These are phyloP conservation scores for Effrenium voratum DNA, from an alignment of 73 alveolate genomes.

Conservation along the genomic window DNA sequence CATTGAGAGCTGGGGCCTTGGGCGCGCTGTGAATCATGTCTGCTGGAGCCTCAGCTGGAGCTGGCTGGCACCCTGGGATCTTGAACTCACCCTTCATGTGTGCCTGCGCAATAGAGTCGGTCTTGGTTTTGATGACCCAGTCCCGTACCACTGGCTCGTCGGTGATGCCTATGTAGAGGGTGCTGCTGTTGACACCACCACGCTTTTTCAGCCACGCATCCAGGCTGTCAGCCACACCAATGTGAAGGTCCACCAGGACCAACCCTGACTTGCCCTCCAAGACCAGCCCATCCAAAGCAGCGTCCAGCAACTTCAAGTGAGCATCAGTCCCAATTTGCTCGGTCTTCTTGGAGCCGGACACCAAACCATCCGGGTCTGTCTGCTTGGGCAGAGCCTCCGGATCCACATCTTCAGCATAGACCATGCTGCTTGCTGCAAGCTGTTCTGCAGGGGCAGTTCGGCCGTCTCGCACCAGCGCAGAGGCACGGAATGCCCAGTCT, in stretches of 20 bases:
- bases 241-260: background rate
- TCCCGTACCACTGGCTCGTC: background rate
- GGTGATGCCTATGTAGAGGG: background rate
- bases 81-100: no score
- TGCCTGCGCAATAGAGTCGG: no score
- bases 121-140: background rate
- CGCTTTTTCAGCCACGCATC: background rate
- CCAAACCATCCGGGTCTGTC: background rate
- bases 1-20: no score
- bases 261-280: background rate
- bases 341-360: background rate
- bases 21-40: no score
- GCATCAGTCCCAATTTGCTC: background rate
- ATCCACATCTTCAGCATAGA: background rate
- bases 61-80: no score
- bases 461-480: background rate
- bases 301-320: background rate
- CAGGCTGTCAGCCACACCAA: background rate
- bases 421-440: conserved; percentile 10
- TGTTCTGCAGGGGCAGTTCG: background rate
- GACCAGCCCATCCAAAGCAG: background rate
- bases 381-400: background rate
- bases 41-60: no score
- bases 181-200: background rate
- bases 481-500: background rate